Evolutionary conservation across 2,329 filamentous ascomycete genomes (phyloP), one percentile per base, ranked within the genome.

Genomic region (Mycogone perniciosa): DNA sequence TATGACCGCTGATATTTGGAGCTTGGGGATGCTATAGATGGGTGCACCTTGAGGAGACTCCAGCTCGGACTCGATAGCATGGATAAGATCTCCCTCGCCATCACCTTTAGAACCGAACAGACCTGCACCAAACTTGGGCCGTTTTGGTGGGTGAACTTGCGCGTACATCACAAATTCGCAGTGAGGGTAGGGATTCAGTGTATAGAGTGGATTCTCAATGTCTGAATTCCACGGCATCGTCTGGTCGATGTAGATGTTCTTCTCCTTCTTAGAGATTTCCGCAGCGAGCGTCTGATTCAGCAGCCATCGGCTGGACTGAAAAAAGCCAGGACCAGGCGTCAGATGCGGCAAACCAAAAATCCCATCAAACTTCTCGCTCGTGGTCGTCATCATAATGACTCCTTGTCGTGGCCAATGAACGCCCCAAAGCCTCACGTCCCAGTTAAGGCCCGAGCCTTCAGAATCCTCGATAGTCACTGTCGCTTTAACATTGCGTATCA

Each of bases 301-400:
- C 11, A 95, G 71, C 46, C 73, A 72, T 62, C 85, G 66, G 70
- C 82, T 76, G 54, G 79, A 76, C 62, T 71, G 65, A 64, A 81
- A 82, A 62, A 77, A 82, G 44, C 80, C 73, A 4, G 71, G 64
- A 20, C 72, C 67, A 0, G 88, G 78, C 1, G 87, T 76, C 46
- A 99, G 77, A 67, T 97, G 90, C 29, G 93, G 91, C 43, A 97
- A 72, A 2, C 85, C 87, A 65, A 95, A 95, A 50, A 97, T 85
- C 40, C 93, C 91, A n/a, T 86, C 82, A 62, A 93, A 93, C 72
- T 95, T 96, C 63, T 96, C 88, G 67, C 90, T 96, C 44, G 90
- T 92, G 1, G 92, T 96, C 2, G 86, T 88, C 64, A 97, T 72
- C 34, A 97, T 72, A 45, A 93, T 81, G 10, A 83, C 80, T 2